phyloP scores from a whole-genome alignment of 306 rosid genomes.

The Lupinus albus region DNA sequence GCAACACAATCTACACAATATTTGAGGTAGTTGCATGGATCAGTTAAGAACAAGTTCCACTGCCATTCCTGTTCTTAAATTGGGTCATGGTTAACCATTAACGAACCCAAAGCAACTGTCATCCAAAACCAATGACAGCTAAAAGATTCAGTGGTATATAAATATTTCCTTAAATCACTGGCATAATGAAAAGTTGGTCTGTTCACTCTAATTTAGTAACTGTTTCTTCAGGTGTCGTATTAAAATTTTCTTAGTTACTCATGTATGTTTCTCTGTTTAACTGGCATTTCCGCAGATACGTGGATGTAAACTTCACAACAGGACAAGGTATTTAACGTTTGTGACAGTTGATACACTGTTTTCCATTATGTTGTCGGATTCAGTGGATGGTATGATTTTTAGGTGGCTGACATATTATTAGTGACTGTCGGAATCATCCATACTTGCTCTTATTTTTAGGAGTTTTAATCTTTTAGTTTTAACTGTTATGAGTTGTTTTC shows the following conservation, averaged over 20 bases:
- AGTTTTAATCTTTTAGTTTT: conserved; percentile 13
- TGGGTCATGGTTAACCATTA: conserved; percentile 19
- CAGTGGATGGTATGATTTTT: conserved; percentile 14
- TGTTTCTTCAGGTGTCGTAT: conserved; percentile 3
- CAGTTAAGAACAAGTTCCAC: conserved; percentile 18
- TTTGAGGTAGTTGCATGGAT: conserved; percentile 8
- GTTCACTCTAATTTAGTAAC: conserved; percentile 10
- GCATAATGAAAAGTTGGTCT: conserved; percentile 23
- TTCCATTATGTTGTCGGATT: conserved; percentile 1
- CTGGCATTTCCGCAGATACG: conserved; percentile 65
- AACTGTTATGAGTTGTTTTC: conserved; percentile 11
- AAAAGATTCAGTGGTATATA: conserved; percentile 11
- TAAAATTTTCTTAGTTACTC: conserved; percentile 35
- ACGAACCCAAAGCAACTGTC: conserved; percentile 23
- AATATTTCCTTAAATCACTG: conserved; percentile 22
- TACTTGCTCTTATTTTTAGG: conserved; percentile 9
- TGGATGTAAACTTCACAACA: conserved; percentile 81
- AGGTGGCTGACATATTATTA: conserved; percentile 3
- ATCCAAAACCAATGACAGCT: conserved; percentile 25
- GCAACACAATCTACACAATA: conserved; percentile 21
- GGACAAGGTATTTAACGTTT: conserved; percentile 70
- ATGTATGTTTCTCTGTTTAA: conserved; percentile 24
- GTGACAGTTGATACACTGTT: conserved; percentile 22
- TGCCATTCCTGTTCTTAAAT: conserved; percentile 18
- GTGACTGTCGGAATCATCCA: conserved; percentile 13